phyloP scores from a whole-genome alignment of 257 asterid species.

The Capsicum pubescens region DNA sequence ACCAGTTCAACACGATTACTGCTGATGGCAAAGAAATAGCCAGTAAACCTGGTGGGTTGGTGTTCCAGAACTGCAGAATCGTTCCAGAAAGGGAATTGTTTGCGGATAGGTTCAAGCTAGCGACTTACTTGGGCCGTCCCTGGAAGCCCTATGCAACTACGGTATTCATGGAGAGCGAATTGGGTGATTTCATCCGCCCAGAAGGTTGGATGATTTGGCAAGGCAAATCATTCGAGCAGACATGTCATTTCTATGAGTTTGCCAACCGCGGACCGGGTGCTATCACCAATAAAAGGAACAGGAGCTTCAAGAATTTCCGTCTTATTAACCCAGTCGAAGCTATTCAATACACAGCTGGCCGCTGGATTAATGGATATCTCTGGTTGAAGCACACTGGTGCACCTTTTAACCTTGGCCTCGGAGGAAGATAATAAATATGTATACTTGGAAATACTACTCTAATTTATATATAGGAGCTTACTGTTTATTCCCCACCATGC shows the following conservation, averaged over 20 bases:
- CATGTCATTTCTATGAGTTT: slow-evolving; percentile 51
- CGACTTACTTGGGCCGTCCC: slow-evolving; percentile 70
- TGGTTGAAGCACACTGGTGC: slow-evolving; percentile 44
- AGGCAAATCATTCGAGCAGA: slow-evolving; percentile 38
- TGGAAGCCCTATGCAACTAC: slow-evolving; percentile 57
- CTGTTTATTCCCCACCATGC: not conserved
- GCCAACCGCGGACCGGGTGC: slow-evolving; percentile 70
- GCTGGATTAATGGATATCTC: slow-evolving; percentile 33
- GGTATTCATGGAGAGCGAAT: slow-evolving; percentile 63
- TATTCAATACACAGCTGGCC: slow-evolving; percentile 33
- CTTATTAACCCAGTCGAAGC: slow-evolving; percentile 38
- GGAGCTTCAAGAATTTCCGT: slow-evolving; percentile 31
- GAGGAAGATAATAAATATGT: slow-evolving; percentile 13
- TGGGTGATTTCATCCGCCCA: slow-evolving; percentile 70
- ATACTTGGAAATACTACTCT: not conserved
- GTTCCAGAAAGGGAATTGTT: slow-evolving; percentile 50
- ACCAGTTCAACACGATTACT: slow-evolving; percentile 63
- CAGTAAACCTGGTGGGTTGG: slow-evolving; percentile 53
- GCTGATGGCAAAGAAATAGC: slow-evolving; percentile 67
- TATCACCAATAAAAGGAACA: slow-evolving; percentile 34
- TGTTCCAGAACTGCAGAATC: slow-evolving; percentile 68
- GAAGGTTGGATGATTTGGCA: slow-evolving; percentile 62
- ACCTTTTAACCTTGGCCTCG: slow-evolving; percentile 39
- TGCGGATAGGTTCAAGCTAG: slow-evolving; percentile 45
- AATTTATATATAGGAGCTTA: not conserved